Base-by-base conservation (phyloP, 345 rosid genomes). In the Ricinus communis region DNA sequence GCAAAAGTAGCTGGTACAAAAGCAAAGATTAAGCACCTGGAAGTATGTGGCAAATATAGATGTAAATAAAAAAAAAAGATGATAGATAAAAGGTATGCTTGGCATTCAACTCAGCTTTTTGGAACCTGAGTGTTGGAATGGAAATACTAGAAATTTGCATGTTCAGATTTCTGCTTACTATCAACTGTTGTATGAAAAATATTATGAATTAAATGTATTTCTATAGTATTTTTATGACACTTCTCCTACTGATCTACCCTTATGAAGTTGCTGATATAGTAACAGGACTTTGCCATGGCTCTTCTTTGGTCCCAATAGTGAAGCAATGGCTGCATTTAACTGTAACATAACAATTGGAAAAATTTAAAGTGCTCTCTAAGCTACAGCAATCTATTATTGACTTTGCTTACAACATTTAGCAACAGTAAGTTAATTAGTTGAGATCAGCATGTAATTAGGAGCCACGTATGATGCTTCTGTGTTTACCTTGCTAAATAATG, bases 91-190 rank as follows among this genome's bases (percentile, higher is more conserved):
- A 33, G 73, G 63, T 49, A 67, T 65, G 71, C 60, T 19, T 61
- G 43, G 74, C 81, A 75, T 82, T 79, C 81, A 45, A 66, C 86
- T 79, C 87, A 73, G 87, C 72, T 74, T 79, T 86, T 82, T 79
- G 66, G 72, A 71, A 76, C 85, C 89, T 74, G 89, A 76, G 83
- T 82, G 62, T 56, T 77, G 79, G 56, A 69, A 79, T 73, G 80
- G 55, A 33, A 64, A 71, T 63, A 41, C 53, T 49, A 27, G 66
- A 41, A 70, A 36, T 24, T 27, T 69, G 38, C 45, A 61, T 16
- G 47, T 40, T 40, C 22, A 24, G 15, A 46, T 59, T 76, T 70
- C 69, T 67, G 59, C 65, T 70, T 45, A 58, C 47, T 9, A 38
- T 33, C 49, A 62, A 28, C 31, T 43, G 66, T 46, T 73, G 28